Evolutionary conservation across 2,329 filamentous ascomycete genomes (phyloP).

Genomic region (Curvularia eragrostidis): DNA sequence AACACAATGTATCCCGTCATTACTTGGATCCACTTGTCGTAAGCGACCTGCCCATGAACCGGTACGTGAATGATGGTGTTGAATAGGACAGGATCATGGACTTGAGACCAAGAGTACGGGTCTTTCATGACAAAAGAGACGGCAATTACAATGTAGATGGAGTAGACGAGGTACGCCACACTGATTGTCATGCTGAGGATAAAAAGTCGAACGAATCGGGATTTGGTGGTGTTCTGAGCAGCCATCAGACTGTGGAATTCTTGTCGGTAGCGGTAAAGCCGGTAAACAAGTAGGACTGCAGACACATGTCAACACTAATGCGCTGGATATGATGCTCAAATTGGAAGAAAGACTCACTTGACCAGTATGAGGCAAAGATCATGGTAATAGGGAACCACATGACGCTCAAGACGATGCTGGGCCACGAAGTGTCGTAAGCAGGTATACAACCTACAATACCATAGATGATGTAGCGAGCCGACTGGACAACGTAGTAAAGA

Average conservation of each 20-base stretch:
- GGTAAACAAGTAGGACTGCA: slow-evolving; percentile 64
- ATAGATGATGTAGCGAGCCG: slow-evolving; percentile 63
- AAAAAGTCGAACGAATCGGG: slow-evolving; percentile 68
- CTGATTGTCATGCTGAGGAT: slow-evolving; percentile 61
- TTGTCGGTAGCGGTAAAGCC: slow-evolving; percentile 66
- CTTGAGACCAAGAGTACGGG: slow-evolving; percentile 59
- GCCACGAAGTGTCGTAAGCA: slow-evolving; percentile 64
- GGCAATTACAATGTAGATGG: slow-evolving; percentile 55
- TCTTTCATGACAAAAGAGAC: slow-evolving; percentile 38
- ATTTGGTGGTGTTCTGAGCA: slow-evolving; percentile 61
- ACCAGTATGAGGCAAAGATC: slow-evolving; percentile 62
- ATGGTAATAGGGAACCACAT: slow-evolving; percentile 65
- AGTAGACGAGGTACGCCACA: slow-evolving; percentile 60
- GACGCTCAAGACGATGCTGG: slow-evolving; percentile 60
- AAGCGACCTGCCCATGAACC: slow-evolving; percentile 53
- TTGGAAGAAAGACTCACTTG: slow-evolving; percentile 55
- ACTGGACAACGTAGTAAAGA: slow-evolving; percentile 66
- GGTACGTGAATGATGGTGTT: slow-evolving; percentile 57
- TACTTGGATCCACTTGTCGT: slow-evolving; percentile 66
- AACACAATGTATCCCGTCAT: slow-evolving; percentile 63
- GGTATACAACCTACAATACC: slow-evolving; percentile 66
- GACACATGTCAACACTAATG: neutral
- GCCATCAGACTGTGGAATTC: slow-evolving; percentile 64
- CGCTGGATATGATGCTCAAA: neutral
- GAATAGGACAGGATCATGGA: slow-evolving; percentile 61